Evolutionary conservation across 352 stramenopile genomes (phyloP).

Genomic region (Phytophthora citricola): DNA sequence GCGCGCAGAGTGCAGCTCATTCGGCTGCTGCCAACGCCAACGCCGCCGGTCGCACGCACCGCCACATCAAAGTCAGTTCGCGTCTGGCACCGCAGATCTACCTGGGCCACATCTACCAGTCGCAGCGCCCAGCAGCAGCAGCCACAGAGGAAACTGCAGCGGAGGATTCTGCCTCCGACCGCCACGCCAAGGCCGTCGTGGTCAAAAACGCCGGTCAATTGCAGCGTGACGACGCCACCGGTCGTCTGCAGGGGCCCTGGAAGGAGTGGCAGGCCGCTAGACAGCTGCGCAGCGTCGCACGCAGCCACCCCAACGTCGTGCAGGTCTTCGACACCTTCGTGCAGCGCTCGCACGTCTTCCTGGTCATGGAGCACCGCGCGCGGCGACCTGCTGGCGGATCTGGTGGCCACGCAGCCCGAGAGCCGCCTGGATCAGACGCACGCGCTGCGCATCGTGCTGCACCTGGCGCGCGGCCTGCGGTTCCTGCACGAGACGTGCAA

Average conservation of each 20-base stretch:
- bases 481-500: slow-evolving; percentile 40
- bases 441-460: slow-evolving; percentile 37
- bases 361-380: slow-evolving; percentile 63
- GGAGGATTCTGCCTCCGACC: too few species aligned
- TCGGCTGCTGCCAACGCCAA: neutral
- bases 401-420: slow-evolving; percentile 36
- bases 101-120: slow-evolving; percentile 29
- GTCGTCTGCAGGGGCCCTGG: slow-evolving; percentile 27
- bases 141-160: neutral
- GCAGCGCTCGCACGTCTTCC: slow-evolving; percentile 38
- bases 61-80: slow-evolving; percentile 38
- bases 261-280: slow-evolving; percentile 38
- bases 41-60: neutral
- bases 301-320: slow-evolving; percentile 49
- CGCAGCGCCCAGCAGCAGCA: neutral
- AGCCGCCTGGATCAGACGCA: slow-evolving; percentile 29
- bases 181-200: slow-evolving; percentile 19
- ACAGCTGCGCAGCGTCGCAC: slow-evolving; percentile 18
- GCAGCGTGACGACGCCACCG: slow-evolving; percentile 16
- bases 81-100: slow-evolving; percentile 43
- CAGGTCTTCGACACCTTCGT: slow-evolving; percentile 45
- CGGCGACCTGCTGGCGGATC: slow-evolving; percentile 52
- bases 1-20: slow-evolving; percentile 1
- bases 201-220: slow-evolving; percentile 39
- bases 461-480: slow-evolving; percentile 40